Conservation (phyloP, 805 yeast species). For the Pichia heedii region DNA sequence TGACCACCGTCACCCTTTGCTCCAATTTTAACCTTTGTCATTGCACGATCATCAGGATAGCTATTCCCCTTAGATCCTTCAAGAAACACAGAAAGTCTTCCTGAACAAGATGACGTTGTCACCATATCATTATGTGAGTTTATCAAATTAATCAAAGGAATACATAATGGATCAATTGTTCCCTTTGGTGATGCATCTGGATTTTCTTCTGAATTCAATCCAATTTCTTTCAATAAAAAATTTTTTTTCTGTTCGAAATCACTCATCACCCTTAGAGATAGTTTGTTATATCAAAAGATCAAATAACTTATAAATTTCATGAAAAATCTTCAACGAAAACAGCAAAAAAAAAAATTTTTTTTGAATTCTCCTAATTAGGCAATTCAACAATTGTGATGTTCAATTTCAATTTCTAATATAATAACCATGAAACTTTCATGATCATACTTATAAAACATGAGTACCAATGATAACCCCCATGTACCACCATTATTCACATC, state of each 20-base stretch:
- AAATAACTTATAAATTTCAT: too few relatives aligned
- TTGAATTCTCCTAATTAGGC: constrained; percentile 1
- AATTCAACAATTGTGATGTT: not conserved
- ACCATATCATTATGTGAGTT: constrained; percentile 60
- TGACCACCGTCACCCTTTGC: constrained; percentile 81
- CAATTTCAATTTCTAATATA: not conserved
- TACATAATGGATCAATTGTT: constrained; percentile 62
- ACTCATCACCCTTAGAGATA: constrained; percentile 21
- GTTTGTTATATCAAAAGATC: too few relatives aligned
- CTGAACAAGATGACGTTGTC: constrained; percentile 85
- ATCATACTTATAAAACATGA: too few relatives aligned
- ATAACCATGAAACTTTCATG: not conserved
- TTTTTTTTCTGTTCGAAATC: constrained; percentile 62
- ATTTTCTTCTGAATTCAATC: constrained; percentile 29
- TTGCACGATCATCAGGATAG: not conserved
- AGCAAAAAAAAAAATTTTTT: not conserved
- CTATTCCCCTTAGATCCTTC: constrained; percentile 47
- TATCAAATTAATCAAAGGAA: constrained; percentile 63
- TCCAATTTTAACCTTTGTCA: constrained; percentile 41
- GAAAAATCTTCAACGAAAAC: too few relatives aligned
- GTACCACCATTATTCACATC: constrained; percentile 37
- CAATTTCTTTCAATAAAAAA: constrained; percentile 44
- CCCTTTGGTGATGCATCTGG: constrained; percentile 85
- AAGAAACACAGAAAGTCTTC: constrained; percentile 71
- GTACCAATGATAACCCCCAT: too few relatives aligned